Conservation (phyloP, 805 yeast genomes). For the Torulaspora franciscae region DNA sequence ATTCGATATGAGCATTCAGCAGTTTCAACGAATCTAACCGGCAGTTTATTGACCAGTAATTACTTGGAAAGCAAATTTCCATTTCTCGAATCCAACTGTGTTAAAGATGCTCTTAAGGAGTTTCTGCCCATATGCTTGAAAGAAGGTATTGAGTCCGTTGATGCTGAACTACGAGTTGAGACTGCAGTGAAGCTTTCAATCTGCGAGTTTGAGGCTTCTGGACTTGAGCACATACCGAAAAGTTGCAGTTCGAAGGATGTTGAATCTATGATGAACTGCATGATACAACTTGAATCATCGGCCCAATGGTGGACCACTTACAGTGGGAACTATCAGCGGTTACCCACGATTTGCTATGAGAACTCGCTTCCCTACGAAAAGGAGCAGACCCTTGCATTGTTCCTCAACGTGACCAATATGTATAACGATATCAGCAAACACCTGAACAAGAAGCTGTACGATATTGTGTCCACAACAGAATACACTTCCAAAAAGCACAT, state of each 20-base stretch:
- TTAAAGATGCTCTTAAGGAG: conserved; percentile 38
- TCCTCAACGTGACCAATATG: conserved; percentile 43
- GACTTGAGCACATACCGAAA: conserved; percentile 32
- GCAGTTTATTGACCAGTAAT: conserved; percentile 8
- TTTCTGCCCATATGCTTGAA: conserved; percentile 41
- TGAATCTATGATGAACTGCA: conserved; percentile 35
- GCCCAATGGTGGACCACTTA: conserved; percentile 72
- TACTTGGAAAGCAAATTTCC: conserved; percentile 24
- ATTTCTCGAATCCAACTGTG: conserved; percentile 32
- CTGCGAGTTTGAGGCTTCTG: conserved; percentile 51
- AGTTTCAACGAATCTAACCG: background rate
- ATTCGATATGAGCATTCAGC: conserved; percentile 8
- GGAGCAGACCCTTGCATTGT: conserved; percentile 45
- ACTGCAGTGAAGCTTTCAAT: conserved; percentile 47
- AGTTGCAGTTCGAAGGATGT: conserved; percentile 25
- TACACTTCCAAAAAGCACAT: conserved; percentile 8
- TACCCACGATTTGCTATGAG: conserved; percentile 50
- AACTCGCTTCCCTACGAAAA: conserved; percentile 49
- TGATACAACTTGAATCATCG: conserved; percentile 39
- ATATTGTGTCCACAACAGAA: conserved; percentile 10
- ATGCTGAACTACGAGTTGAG: conserved; percentile 34
- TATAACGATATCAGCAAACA: conserved; percentile 24
- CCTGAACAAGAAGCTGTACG: conserved; percentile 12
- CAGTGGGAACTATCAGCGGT: conserved; percentile 57
- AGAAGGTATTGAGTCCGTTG: conserved; percentile 39